Percentiles rank a stretch among this genome's conserved stretches.
phyloP scores from a whole-genome alignment of 345 rosid genomes.

The Brassica cretica region DNA sequence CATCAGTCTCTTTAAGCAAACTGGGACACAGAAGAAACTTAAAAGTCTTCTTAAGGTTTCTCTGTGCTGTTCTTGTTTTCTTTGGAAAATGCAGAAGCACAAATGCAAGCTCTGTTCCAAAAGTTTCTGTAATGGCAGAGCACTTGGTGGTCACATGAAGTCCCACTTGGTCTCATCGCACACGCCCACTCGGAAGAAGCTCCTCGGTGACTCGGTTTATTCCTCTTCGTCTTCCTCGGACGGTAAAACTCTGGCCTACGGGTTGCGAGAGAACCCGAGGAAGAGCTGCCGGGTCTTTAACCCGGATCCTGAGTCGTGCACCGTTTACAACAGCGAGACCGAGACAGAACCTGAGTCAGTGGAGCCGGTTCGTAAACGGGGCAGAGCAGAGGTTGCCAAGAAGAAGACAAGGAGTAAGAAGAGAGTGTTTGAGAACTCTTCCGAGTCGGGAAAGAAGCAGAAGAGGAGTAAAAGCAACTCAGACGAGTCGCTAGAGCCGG shows the following conservation, averaged over 20 bases:
- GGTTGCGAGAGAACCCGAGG: slow-evolving; percentile 74
- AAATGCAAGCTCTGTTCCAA: slow-evolving; percentile 80
- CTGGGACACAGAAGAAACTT: slow-evolving; percentile 28
- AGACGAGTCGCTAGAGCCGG: slow-evolving; percentile 65
- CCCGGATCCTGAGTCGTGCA: slow-evolving; percentile 54
- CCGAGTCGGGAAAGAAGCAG: slow-evolving; percentile 22
- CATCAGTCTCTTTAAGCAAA: slow-evolving; percentile 30
- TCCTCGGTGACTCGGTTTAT: slow-evolving; percentile 34
- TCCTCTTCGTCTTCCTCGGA: slow-evolving; percentile 61
- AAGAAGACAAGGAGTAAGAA: slow-evolving; percentile 17
- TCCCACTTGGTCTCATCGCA: slow-evolving; percentile 68
- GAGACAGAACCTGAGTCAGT: slow-evolving; percentile 69
- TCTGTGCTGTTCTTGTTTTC: slow-evolving; percentile 31
- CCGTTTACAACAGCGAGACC: slow-evolving; percentile 62
- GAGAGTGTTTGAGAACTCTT: slow-evolving; percentile 11
- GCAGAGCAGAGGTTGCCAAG: slow-evolving; percentile 27
- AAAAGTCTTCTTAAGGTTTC: slow-evolving; percentile 32
- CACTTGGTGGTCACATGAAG: slow-evolving; percentile 96
- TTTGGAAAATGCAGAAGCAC: slow-evolving; percentile 63
- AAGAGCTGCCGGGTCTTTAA: slow-evolving; percentile 65
- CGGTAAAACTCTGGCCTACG: slow-evolving; percentile 48
- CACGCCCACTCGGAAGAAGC: slow-evolving; percentile 31
- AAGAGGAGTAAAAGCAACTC: slow-evolving; percentile 26
- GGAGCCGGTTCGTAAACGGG: slow-evolving; percentile 60
- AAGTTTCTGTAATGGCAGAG: slow-evolving; percentile 79